These are phyloP conservation scores for Eucalyptus victrix DNA, from an alignment of 345 rosid genomes.

Conservation along the genomic window DNA sequence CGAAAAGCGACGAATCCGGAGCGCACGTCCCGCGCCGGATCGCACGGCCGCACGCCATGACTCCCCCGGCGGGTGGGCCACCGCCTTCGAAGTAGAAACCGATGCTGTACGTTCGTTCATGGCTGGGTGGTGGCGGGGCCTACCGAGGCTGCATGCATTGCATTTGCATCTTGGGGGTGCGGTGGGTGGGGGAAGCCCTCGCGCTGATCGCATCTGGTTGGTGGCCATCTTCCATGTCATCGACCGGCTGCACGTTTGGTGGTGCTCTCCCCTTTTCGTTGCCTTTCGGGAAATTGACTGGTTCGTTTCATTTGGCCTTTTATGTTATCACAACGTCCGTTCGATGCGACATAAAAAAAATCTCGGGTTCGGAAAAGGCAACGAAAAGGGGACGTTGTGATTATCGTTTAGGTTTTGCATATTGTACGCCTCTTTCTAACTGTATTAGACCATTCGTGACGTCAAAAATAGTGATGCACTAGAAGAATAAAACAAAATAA, in stretches of 20 bases:
- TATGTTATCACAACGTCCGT: not conserved
- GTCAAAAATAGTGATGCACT: not conserved
- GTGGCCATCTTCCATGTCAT: not conserved
- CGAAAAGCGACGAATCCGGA: too few relatives aligned
- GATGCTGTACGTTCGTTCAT: not conserved
- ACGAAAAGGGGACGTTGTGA: too few relatives aligned
- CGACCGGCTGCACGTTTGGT: not conserved
- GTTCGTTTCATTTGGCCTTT: not conserved
- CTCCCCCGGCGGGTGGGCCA: not conserved
- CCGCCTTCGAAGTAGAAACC: not conserved
- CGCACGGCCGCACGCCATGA: not conserved
- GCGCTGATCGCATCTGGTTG: not conserved
- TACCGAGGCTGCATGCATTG: not conserved
- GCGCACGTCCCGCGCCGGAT: not conserved
- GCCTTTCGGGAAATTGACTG: not conserved
- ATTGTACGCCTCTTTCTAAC: not conserved
- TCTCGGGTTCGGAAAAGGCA: not conserved
- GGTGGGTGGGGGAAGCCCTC: not conserved
- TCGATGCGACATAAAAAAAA: not conserved
- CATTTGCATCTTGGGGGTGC: not conserved
- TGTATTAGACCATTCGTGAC: not conserved
- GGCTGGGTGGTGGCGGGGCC: not conserved
- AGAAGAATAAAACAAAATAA: not conserved
- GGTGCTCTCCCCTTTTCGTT: not conserved
- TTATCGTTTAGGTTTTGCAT: not conserved